Conservation (phyloP, 78 protist species). For the Chrysochromulina parva region DNA sequence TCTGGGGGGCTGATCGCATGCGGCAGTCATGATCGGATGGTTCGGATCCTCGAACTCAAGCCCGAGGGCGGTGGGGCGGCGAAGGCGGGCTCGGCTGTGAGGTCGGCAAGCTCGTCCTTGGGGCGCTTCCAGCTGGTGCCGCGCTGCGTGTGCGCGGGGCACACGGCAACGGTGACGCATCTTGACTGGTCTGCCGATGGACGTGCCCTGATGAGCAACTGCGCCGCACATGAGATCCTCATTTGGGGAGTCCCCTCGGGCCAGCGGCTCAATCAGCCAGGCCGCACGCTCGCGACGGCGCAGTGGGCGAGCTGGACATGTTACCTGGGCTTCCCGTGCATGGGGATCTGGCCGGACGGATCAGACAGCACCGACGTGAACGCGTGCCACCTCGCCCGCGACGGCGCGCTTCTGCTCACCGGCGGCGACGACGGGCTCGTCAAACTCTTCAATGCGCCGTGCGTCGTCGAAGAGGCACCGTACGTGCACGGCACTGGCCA, state of each 20-base stretch:
- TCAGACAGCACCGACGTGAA: neutral
- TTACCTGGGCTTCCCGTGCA: neutral
- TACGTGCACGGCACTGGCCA: neutral
- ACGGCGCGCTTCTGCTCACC: neutral
- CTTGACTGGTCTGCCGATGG: constrained; percentile 2
- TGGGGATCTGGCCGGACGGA: neutral
- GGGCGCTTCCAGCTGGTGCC: no score
- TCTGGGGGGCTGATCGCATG: no score
- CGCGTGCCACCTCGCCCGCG: neutral
- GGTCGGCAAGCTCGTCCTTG: no score
- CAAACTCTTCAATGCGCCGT: neutral
- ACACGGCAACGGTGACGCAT: neutral
- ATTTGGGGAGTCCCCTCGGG: neutral
- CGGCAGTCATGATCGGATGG: no score
- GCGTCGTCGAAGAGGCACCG: neutral
- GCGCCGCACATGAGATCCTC: neutral
- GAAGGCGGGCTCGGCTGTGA: no score
- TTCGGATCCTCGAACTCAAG: no score
- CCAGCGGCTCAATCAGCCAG: neutral
- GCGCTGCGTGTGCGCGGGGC: neutral
- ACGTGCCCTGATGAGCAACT: neutral
- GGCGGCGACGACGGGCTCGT: neutral
- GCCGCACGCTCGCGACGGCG: neutral
- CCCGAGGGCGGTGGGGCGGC: no score
- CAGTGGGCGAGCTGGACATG: neutral